These are phyloP conservation scores for Paxillus involutus DNA, from an alignment of 768 basidiomycete genomes.

Conservation along the genomic window DNA sequence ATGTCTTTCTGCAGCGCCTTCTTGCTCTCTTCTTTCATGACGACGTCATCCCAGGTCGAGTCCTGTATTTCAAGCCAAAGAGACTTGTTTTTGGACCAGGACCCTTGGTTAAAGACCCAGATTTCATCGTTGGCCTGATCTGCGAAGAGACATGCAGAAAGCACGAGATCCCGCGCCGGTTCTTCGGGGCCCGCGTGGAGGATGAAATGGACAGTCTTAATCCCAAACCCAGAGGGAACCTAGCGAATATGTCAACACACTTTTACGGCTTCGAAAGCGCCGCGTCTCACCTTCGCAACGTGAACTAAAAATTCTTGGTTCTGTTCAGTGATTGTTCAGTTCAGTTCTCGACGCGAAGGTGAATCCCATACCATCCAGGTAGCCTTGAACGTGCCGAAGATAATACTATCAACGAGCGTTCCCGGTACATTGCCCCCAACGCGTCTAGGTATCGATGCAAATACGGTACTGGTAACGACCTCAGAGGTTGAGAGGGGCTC, in stretches of 20 bases:
- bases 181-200: slow-evolving; percentile 63
- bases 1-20: slow-evolving; percentile 68
- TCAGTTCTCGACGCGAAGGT: neutral
- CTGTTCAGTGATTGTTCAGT: slow-evolving; percentile 30
- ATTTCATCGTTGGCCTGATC: slow-evolving; percentile 65
- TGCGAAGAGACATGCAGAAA: slow-evolving; percentile 51
- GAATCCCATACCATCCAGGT: slow-evolving; percentile 54
- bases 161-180: slow-evolving; percentile 48
- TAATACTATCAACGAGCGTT: slow-evolving; percentile 48
- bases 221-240: slow-evolving; percentile 26
- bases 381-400: slow-evolving; percentile 54
- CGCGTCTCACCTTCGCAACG: slow-evolving; percentile 42
- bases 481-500: slow-evolving; percentile 49
- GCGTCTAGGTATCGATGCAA: slow-evolving; percentile 47
- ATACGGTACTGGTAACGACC: slow-evolving; percentile 48
- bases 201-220: slow-evolving; percentile 43
- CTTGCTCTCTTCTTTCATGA: slow-evolving; percentile 72
- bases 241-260: slow-evolving; percentile 12
- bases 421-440: slow-evolving; percentile 44
- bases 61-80: slow-evolving; percentile 65
- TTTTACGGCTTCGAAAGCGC: neutral
- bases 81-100: slow-evolving; percentile 60
- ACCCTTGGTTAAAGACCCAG: slow-evolving; percentile 74
- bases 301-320: slow-evolving; percentile 57
- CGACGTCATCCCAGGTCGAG: slow-evolving; percentile 73